Conservation (phyloP, 768 basidiomycete genomes). For the Rubroboletus satanas region DNA sequence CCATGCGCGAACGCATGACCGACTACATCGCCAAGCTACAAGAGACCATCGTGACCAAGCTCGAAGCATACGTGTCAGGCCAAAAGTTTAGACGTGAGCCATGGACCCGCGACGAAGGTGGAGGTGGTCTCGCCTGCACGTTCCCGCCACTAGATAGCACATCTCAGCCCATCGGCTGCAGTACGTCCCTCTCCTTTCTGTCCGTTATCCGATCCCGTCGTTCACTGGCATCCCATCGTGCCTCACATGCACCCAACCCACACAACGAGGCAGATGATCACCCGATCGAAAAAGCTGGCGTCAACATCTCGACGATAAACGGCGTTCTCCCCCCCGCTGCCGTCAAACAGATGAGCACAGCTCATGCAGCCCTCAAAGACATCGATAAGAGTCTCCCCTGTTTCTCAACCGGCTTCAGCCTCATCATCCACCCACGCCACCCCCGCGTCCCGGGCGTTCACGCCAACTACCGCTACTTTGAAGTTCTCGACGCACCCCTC, state of each 20-base stretch:
- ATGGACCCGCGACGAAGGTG: conserved; percentile 19
- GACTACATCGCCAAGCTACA: conserved; percentile 17
- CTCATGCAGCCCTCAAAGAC: conserved; percentile 16
- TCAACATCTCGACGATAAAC: conserved; percentile 20
- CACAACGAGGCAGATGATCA: conserved; percentile 1
- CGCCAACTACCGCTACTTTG: conserved; percentile 28
- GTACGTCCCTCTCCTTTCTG: background rate
- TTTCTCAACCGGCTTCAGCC: conserved; percentile 16
- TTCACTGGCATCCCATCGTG: background rate
- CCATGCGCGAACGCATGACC: conserved; percentile 14
- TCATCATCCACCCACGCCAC: conserved; percentile 24
- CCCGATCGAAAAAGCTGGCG: conserved; percentile 22
- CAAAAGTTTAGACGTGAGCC: conserved; percentile 14
- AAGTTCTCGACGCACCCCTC: conserved; percentile 14
- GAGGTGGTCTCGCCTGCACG: conserved; percentile 19
- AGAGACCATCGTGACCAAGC: conserved; percentile 17
- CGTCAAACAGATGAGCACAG: conserved; percentile 21
- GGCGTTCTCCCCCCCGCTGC: conserved; percentile 19
- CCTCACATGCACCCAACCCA: background rate
- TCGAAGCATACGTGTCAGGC: conserved; percentile 14
- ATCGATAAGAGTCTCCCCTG: conserved; percentile 13
- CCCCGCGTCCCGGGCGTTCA: conserved; percentile 20
- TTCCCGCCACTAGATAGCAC: conserved; percentile 3
- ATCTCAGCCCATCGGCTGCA: background rate
- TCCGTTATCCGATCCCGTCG: background rate